A percentile compares a stretch with the other conserved stretches of the same genome.
These are phyloP conservation scores for Scheffersomyces coipomensis DNA, from an alignment of 805 yeast species.

Conservation along the genomic window DNA sequence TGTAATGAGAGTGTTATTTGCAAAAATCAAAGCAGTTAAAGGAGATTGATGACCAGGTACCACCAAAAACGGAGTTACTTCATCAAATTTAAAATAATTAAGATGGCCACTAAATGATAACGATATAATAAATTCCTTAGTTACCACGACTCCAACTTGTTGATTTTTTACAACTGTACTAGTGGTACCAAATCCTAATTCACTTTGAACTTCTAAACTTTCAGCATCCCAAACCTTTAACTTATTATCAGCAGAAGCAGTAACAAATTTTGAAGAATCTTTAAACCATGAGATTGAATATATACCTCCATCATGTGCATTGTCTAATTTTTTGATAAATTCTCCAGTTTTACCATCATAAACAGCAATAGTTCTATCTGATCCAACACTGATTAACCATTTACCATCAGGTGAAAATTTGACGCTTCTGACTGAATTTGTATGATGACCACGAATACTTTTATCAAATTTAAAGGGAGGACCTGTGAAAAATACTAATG, in stretches of 20 bases:
- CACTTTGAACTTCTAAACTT: slow-evolving; percentile 17
- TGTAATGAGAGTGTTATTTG: slow-evolving; percentile 42
- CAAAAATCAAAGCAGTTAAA: slow-evolving; percentile 51
- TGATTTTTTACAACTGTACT: slow-evolving; percentile 58
- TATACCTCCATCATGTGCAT: slow-evolving; percentile 77
- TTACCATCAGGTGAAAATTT: slow-evolving; percentile 81
- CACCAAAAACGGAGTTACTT: slow-evolving; percentile 30
- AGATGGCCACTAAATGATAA: slow-evolving; percentile 72
- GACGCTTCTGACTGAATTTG: slow-evolving; percentile 78
- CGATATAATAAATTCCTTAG: slow-evolving; percentile 60
- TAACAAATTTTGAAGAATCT: slow-evolving; percentile 57
- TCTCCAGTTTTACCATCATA: slow-evolving; percentile 92
- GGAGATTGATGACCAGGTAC: slow-evolving; percentile 81
- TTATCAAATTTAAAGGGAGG: slow-evolving; percentile 89
- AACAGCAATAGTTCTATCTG: slow-evolving; percentile 72
- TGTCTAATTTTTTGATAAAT: slow-evolving; percentile 47
- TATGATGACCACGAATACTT: slow-evolving; percentile 71
- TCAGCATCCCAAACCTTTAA: slow-evolving; percentile 64
- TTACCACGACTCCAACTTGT: slow-evolving; percentile 74
- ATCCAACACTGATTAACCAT: slow-evolving; percentile 74
- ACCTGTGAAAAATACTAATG: slow-evolving; percentile 80
- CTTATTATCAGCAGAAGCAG: slow-evolving; percentile 81
- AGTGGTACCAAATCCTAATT: slow-evolving; percentile 47
- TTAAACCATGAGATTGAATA: slow-evolving; percentile 71
- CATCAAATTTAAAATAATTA: slow-evolving; percentile 46